Percentiles rank a stretch among this genome's conserved stretches.
These are phyloP conservation scores for Lactarius hengduanensis DNA, from an alignment of 768 basidiomycete genomes.

Conservation along the genomic window DNA sequence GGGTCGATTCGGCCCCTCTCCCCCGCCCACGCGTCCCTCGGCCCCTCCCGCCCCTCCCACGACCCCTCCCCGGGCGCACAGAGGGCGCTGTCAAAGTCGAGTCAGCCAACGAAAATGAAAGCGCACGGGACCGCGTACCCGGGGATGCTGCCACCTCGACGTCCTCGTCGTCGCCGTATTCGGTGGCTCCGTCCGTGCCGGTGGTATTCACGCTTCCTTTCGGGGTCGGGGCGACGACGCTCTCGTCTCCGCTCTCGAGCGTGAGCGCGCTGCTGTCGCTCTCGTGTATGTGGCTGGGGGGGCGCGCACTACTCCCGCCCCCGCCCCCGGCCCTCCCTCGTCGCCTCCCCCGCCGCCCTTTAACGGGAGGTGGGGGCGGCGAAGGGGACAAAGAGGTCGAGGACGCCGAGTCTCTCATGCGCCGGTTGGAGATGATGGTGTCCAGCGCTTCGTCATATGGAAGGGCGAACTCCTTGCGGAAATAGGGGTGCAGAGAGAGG, in stretches of 20 bases:
- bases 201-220: constrained; percentile 69
- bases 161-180: constrained; percentile 64
- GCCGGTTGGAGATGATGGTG: constrained; percentile 56
- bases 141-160: constrained; percentile 40
- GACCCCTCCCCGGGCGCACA: constrained; percentile 18
- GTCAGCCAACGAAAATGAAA: neutral
- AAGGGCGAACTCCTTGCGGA: constrained; percentile 63
- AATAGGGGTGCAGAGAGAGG: constrained; percentile 66
- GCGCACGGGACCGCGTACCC: constrained; percentile 1
- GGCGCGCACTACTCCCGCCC: constrained; percentile 39
- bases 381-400: constrained; percentile 46
- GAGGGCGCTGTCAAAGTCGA: constrained; percentile 19
- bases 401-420: constrained; percentile 63
- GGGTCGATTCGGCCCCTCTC: constrained; percentile 17
- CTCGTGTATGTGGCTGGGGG: constrained; percentile 75
- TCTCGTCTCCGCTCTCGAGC: constrained; percentile 79
- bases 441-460: constrained; percentile 64
- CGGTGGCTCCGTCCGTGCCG: constrained; percentile 67
- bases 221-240: constrained; percentile 51
- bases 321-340: constrained; percentile 31
- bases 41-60: constrained; percentile 19
- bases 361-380: constrained; percentile 51
- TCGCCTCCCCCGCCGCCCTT: constrained; percentile 43
- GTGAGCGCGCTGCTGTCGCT: constrained; percentile 84
- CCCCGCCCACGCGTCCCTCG: constrained; percentile 23